A percentile compares a stretch with the other conserved stretches of the same genome.
phyloP scores from a whole-genome alignment of 2,329 filamentous ascomycete species.

The Zymoseptoria pseudotritici region DNA sequence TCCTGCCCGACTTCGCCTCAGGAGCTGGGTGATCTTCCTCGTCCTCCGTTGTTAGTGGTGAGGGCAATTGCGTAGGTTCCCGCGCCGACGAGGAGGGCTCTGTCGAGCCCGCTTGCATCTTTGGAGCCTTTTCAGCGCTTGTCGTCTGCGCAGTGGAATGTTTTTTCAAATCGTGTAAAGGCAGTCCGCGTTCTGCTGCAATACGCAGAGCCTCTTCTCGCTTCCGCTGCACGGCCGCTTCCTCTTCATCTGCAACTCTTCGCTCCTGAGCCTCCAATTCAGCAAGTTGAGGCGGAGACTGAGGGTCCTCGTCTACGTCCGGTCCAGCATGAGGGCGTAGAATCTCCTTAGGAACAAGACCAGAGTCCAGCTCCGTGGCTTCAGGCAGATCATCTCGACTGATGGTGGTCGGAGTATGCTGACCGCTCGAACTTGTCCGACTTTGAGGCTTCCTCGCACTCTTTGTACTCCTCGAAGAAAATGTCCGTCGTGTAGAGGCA shows the following conservation, averaged over 20 bases:
- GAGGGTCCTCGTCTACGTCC: conserved; percentile 1
- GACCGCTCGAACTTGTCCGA: conserved; percentile 10
- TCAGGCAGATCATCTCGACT: conserved; percentile 1
- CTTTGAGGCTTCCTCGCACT: conserved; percentile 14
- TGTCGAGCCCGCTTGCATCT: conserved; percentile 3
- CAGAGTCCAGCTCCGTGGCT: conserved; percentile 19
- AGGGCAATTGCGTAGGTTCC: conserved; percentile 20
- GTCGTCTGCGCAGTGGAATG: conserved; percentile 17
- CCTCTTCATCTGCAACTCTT: conserved; percentile 46
- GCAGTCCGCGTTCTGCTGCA: conserved; percentile 48
- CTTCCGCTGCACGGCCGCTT: conserved; percentile 46
- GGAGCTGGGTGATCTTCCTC: conserved; percentile 11
- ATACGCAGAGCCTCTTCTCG: conserved; percentile 49
- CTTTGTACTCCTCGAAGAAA: conserved; percentile 17
- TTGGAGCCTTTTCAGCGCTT: conserved; percentile 14
- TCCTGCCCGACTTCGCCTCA: no score
- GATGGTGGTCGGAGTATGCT: conserved; percentile 9
- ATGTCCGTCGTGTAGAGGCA: conserved; percentile 19
- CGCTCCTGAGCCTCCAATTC: conserved; percentile 55
- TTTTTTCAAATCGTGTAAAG: conserved; percentile 7
- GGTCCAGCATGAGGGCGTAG: neutral
- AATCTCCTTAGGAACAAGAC: neutral
- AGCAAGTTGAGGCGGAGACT: conserved; percentile 40
- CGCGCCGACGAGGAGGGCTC: conserved; percentile 1
- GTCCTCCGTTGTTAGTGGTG: conserved; percentile 20